Percentiles rank a stretch among this genome's conserved stretches.
Evolutionary conservation across 2,329 filamentous ascomycete genomes (phyloP).

Genomic region (Conoideocrella luteorostrata): DNA sequence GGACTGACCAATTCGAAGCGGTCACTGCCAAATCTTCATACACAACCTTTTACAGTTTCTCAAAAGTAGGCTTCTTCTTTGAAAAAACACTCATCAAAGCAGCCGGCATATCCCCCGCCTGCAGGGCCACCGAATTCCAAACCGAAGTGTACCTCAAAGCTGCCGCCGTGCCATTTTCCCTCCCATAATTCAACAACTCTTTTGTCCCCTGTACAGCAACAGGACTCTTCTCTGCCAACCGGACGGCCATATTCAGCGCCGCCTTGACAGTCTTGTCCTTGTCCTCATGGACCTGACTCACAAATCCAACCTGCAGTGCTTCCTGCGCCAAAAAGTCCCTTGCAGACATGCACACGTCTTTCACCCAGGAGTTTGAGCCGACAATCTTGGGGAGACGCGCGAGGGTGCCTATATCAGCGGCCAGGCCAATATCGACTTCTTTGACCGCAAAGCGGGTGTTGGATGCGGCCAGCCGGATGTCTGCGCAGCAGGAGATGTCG

Average conservation of each 20-base stretch:
- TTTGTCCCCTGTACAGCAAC: constrained; percentile 85
- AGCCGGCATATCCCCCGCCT: constrained; percentile 68
- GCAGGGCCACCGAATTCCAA: constrained; percentile 81
- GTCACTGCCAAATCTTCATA: not conserved
- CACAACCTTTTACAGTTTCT: constrained; percentile 59
- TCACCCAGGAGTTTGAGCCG: constrained; percentile 67
- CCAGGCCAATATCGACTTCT: constrained; percentile 76
- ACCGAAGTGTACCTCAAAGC: constrained; percentile 76
- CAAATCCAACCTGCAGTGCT: constrained; percentile 63
- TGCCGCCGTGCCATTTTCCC: constrained; percentile 71
- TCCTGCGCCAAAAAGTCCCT: constrained; percentile 63
- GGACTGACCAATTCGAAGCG: not conserved
- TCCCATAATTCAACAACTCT: constrained; percentile 73
- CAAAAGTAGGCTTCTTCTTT: constrained; percentile 75
- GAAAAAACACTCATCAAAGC: constrained; percentile 71
- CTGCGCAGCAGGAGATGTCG: constrained; percentile 63
- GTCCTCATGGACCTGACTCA: constrained; percentile 55
- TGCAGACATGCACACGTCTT: constrained; percentile 69
- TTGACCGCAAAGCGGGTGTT: constrained; percentile 64
- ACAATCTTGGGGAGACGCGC: constrained; percentile 68
- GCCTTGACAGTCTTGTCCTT: constrained; percentile 58
- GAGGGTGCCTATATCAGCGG: constrained; percentile 72
- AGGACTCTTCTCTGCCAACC: constrained; percentile 76
- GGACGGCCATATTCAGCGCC: constrained; percentile 55
- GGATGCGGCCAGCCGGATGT: constrained; percentile 59